Base-by-base conservation (phyloP, 495 filamentous ascomycete species). In the Lindgomyces ingoldianus region DNA sequence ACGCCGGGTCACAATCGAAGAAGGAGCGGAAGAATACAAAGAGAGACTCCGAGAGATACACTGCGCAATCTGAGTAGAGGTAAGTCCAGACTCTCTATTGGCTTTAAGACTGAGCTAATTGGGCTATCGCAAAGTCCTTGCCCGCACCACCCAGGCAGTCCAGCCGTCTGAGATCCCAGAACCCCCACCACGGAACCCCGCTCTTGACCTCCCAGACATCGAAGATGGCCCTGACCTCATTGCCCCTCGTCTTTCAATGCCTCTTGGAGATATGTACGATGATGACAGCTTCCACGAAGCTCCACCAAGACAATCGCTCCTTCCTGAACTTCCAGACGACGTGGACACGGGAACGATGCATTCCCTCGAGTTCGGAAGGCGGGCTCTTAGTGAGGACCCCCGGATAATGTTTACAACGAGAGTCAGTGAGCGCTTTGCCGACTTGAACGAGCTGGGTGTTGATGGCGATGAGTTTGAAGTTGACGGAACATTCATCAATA, bases 11-110 rank as follows among this genome's bases (percentile, higher is more conserved):
- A 63, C n/a, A 80, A 83, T 53, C 82, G 88, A 2, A 79, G 90
- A 53, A 81, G 81, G 57, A 91, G 88, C 65, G 78, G 84, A 21
- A 81, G 85, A 42, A 78, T 87, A 62, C 85, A 88, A 70, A 82
- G 89, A 46, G 89, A 92, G 73, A 91, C 90, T 4, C 89, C 89
- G 4, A 85, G 89, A 56, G 86, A 91, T 71, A 78, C 85, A 21
- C 72, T 93, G 27, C 81, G 85, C 26, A 83, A 85, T 55, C 78
- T 94, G 10, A 87, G 88, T 54, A 83, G 79, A 59, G 45, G 67
- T 69, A 58, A 0, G 66, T 24, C 0, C 21, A 16, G 26, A n/a
- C 9, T 4, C 26, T 18, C 4, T 4, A 11, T 1, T 1, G 24
- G 39, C 0, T 6, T 30, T 26, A 41, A 22, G 41, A 19, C 22